Conservation (phyloP, 2,329 filamentous ascomycete genomes). For the Mollisiaceae sp. region DNA sequence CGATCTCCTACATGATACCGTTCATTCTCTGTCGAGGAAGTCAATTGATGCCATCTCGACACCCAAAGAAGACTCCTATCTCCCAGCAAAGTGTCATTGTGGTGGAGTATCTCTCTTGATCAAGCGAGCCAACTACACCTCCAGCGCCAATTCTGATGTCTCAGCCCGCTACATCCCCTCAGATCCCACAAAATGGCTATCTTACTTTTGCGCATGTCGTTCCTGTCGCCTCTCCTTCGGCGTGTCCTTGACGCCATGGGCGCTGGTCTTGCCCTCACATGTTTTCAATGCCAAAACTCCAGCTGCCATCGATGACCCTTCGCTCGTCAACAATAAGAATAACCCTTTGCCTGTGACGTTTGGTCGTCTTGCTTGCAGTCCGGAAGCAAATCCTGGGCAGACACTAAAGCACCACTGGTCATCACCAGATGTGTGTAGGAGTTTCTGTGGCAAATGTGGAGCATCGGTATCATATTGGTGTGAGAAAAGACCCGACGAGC, state of each 20-base stretch:
- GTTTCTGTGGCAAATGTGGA: constrained; percentile 21
- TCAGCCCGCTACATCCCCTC: constrained; percentile 16
- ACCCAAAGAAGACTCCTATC: constrained; percentile 10
- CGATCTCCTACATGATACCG: constrained; percentile 14
- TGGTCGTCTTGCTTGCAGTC: neutral
- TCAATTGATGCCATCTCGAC: neutral
- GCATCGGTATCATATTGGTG: constrained; percentile 18
- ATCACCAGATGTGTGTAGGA: constrained; percentile 14
- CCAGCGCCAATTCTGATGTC: neutral
- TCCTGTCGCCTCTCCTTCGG: constrained; percentile 24
- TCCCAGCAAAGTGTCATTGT: constrained; percentile 24
- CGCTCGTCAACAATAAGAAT: neutral
- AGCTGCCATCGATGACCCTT: neutral
- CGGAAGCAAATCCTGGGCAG: constrained; percentile 5
- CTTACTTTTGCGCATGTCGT: constrained; percentile 21
- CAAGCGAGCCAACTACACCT: constrained; percentile 15
- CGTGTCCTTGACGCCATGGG: constrained; percentile 17
- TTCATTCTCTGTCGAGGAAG: constrained; percentile 9
- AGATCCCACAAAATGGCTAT: constrained; percentile 21
- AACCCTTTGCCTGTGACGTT: neutral
- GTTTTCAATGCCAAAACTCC: constrained; percentile 16
- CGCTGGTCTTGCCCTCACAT: constrained; percentile 9
- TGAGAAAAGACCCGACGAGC: constrained; percentile 13
- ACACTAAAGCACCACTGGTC: constrained; percentile 22
- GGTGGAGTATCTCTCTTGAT: constrained; percentile 21